Evolutionary conservation across 148 eudicot genomes (phyloP).

Genomic region (Amaranthus palmeri): DNA sequence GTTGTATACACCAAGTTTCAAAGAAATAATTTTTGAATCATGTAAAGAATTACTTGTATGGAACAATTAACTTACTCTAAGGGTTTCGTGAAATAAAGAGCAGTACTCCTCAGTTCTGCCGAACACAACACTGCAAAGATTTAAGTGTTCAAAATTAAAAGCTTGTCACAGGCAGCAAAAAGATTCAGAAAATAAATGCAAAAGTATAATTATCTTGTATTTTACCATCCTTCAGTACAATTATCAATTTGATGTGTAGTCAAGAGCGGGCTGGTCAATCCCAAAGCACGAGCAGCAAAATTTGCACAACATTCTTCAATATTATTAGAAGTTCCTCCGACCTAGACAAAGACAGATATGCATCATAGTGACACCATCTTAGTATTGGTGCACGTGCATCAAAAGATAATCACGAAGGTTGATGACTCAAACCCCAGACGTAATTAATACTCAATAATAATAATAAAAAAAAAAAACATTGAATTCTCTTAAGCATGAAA

Average conservation of each 20-base stretch:
- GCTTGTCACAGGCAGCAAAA: not conserved
- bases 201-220: slow-evolving; percentile 10
- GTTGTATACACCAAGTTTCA: not conserved
- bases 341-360: slow-evolving; percentile 36
- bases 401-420: not conserved
- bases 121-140: slow-evolving; percentile 69
- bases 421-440: not conserved
- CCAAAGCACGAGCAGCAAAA: slow-evolving; percentile 89
- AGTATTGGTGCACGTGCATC: not conserved
- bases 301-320: slow-evolving; percentile 94
- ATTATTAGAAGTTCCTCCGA: slow-evolving; percentile 93
- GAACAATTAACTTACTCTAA: slow-evolving; percentile 56
- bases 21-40: not conserved
- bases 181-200: slow-evolving; percentile 1
- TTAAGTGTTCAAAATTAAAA: not conserved
- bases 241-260: slow-evolving; percentile 99
- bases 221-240: slow-evolving; percentile 98
- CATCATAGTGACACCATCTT: not conserved
- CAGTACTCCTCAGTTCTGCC: slow-evolving; percentile 80
- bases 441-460: not conserved
- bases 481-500: not conserved
- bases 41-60: not conserved
- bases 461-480: not conserved
- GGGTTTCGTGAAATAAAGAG: slow-evolving; percentile 71
- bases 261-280: slow-evolving; percentile 50